Evolutionary conservation across 768 basidiomycete genomes (phyloP).

Genomic region (Trametes punicea): DNA sequence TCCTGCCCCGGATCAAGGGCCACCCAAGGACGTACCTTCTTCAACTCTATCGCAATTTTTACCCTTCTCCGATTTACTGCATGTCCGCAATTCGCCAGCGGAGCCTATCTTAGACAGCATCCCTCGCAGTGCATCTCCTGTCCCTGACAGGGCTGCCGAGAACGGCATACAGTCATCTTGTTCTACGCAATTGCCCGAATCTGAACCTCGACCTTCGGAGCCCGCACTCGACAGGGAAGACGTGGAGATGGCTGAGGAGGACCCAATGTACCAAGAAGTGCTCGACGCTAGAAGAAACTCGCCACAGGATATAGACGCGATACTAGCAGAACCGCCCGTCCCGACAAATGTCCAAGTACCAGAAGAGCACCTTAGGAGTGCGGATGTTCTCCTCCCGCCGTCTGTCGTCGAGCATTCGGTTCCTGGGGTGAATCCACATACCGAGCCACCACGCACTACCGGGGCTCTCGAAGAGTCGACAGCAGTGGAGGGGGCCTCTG

Average conservation of each 20-base stretch:
- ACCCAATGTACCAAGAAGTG: background rate
- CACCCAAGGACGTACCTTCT: background rate
- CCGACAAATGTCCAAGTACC: background rate
- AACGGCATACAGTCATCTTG: no score
- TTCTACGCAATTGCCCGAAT: background rate
- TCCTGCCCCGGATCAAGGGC: background rate
- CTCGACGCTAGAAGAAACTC: background rate
- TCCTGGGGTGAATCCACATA: no score
- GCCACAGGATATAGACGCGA: background rate
- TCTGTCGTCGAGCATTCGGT: background rate
- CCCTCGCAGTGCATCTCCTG: no score
- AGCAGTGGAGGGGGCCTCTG: no score
- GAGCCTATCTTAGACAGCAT: background rate
- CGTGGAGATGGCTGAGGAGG: constrained; percentile 1
- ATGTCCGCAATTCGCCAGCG: background rate
- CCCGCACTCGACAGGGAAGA: background rate
- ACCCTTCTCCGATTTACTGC: no score
- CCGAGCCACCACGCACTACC: no score
- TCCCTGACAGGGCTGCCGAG: no score
- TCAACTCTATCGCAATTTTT: no score
- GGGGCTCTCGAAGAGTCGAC: no score
- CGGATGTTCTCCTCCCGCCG: background rate
- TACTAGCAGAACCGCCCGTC: background rate
- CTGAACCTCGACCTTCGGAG: background rate
- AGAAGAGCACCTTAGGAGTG: background rate